phyloP scores from a whole-genome alignment of 305 asterid genomes.

The Withania somnifera region DNA sequence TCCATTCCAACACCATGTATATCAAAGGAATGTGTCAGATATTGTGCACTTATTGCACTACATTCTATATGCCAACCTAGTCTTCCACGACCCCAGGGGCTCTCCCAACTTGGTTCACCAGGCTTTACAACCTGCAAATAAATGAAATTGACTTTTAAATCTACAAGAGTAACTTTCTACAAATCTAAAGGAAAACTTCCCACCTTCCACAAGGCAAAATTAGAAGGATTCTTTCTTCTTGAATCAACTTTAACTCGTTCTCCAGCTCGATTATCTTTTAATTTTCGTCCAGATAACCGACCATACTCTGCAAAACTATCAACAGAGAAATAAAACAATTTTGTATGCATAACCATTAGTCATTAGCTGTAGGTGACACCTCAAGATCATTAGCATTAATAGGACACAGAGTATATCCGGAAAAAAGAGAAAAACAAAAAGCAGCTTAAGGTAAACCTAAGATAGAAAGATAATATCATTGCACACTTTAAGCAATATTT shows the following conservation, averaged over 20 bases:
- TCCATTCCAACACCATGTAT: constrained; percentile 97
- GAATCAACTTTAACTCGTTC: no score
- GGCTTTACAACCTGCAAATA: constrained; percentile 67
- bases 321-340: constrained; percentile 77
- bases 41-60: constrained; percentile 90
- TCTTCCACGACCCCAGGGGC: constrained; percentile 91
- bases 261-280: constrained; percentile 83
- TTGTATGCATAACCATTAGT: constrained; percentile 62
- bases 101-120: constrained; percentile 81
- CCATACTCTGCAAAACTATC: constrained; percentile 70
- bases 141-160: neutral
- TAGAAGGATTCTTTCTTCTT: constrained; percentile 65
- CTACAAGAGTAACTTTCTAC: neutral
- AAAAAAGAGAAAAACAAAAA: neutral
- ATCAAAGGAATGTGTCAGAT: constrained; percentile 66
- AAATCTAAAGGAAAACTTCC: neutral
- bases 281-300: constrained; percentile 57
- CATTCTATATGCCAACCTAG: constrained; percentile 97
- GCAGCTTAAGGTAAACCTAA: neutral
- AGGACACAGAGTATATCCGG: neutral
- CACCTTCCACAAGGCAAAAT: constrained; percentile 95
- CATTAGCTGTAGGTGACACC: constrained; percentile 43
- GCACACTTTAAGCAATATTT: neutral
- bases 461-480: neutral
- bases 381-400: neutral